These are phyloP conservation scores for Nitzschia palea DNA, from an alignment of 108 stramenopile species.

Conservation along the genomic window DNA sequence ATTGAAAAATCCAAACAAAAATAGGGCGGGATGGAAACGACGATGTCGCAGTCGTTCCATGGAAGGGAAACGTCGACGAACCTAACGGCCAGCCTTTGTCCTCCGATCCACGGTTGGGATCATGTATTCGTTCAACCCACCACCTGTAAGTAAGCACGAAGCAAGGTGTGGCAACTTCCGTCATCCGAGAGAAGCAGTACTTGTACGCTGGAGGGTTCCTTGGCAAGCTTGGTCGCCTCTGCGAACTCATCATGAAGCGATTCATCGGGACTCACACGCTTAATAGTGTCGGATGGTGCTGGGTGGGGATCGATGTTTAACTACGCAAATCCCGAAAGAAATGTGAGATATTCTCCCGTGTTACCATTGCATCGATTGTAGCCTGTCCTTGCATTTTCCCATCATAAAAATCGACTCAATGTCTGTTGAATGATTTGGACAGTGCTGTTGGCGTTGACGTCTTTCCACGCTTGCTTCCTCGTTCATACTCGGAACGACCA, in stretches of 20 bases:
- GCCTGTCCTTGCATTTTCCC: slow-evolving; percentile 10
- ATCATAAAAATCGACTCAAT: slow-evolving; percentile 20
- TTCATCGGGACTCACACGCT: too few species aligned
- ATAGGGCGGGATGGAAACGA: background rate
- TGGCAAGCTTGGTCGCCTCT: too few species aligned
- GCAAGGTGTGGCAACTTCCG: too few species aligned
- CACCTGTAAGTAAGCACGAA: too few species aligned
- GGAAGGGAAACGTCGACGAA: too few species aligned
- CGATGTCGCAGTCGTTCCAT: too few species aligned
- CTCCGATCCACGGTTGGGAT: background rate
- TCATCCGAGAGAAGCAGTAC: too few species aligned
- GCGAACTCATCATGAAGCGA: too few species aligned
- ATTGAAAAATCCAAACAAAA: background rate
- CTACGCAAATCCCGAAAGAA: slow-evolving; percentile 14
- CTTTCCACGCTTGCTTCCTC: slow-evolving; percentile 21
- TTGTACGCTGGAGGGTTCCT: too few species aligned
- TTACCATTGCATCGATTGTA: slow-evolving; percentile 2
- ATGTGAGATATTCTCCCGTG: slow-evolving; percentile 23
- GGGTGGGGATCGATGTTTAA: too few species aligned
- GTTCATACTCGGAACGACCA: slow-evolving; percentile 20
- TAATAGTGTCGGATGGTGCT: too few species aligned
- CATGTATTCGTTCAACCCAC: background rate
- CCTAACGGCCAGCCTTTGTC: too few species aligned
- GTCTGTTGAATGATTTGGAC: slow-evolving; percentile 17
- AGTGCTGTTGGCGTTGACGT: slow-evolving; percentile 20